Percentiles rank a stretch among this genome's conserved stretches.
These are phyloP conservation scores for Albizia julibrissin DNA, from an alignment of 306 rosid genomes.

Conservation along the genomic window DNA sequence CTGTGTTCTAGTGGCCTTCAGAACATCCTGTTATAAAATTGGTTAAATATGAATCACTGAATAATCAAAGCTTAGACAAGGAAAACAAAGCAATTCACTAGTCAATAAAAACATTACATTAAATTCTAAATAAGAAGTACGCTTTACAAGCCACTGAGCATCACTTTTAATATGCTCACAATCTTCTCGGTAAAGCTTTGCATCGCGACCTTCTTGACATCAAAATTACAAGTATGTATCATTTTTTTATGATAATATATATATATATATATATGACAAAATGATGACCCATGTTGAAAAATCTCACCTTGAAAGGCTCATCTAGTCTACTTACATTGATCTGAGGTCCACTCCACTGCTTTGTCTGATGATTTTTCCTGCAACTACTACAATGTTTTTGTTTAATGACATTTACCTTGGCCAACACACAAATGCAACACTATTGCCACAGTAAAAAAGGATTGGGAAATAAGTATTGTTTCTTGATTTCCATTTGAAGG, in stretches of 20 bases:
- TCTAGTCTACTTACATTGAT: constrained; percentile 54
- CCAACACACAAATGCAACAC: not conserved
- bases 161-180: too few relatives aligned
- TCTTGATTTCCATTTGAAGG: not conserved
- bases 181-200: too few relatives aligned
- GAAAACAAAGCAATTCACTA: constrained; percentile 14
- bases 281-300: too few relatives aligned
- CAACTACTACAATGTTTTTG: not conserved
- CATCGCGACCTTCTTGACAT: too few relatives aligned
- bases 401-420: constrained; percentile 1
- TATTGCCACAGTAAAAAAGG: not conserved
- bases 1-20: constrained; percentile 81
- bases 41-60: not conserved
- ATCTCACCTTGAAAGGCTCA: too few relatives aligned
- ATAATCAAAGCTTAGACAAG: not conserved
- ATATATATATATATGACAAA: too few relatives aligned
- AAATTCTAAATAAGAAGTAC: constrained; percentile 92
- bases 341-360: constrained; percentile 70
- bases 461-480: not conserved
- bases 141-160: constrained; percentile 92
- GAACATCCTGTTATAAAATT: constrained; percentile 56
- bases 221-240: too few relatives aligned
- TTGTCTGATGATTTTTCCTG: constrained; percentile 69
- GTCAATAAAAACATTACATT: constrained; percentile 49
- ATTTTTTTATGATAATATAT: too few relatives aligned